These are phyloP conservation scores for Plantago elongata DNA, from an alignment of 257 asterid species.

Conservation along the genomic window DNA sequence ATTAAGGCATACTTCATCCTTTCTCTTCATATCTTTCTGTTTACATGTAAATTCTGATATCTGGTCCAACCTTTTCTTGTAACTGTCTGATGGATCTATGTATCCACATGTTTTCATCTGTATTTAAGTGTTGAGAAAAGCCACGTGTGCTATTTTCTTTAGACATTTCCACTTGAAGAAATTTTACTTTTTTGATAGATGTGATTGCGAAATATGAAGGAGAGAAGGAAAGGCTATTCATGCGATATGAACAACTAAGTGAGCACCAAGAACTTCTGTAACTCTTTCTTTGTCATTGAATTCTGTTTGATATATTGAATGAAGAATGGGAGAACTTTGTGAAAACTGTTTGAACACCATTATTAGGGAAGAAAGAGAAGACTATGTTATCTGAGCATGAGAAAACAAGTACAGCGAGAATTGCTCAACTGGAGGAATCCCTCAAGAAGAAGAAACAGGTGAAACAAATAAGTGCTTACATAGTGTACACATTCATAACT, in stretches of 20 bases:
- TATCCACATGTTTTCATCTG: not conserved
- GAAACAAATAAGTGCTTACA: conserved; percentile 19
- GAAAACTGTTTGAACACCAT: conserved; percentile 3
- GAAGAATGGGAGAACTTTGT: conserved; percentile 5
- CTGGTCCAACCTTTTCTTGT: too few species aligned
- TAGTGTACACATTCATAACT: conserved; percentile 1
- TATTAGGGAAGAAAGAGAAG: conserved; percentile 92
- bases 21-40: too few species aligned
- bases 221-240: conserved; percentile 63
- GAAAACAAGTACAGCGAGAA: conserved; percentile 57
- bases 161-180: not conserved
- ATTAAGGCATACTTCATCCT: too few species aligned
- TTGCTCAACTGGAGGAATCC: conserved; percentile 79
- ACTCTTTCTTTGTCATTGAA: conserved; percentile 7
- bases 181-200: conserved; percentile 37
- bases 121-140: not conserved
- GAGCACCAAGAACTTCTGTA: conserved; percentile 27
- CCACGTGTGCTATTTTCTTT: too few species aligned
- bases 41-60: too few species aligned
- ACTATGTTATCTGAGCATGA: conserved; percentile 60
- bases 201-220: conserved; percentile 74
- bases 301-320: not conserved
- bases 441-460: conserved; percentile 94
- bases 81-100: too few species aligned
- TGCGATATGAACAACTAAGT: conserved; percentile 81